Evolutionary conservation across 1,139 yeast genomes (phyloP), one percentile per base, ranked within the genome.

Genomic region (Pichia sp.): DNA sequence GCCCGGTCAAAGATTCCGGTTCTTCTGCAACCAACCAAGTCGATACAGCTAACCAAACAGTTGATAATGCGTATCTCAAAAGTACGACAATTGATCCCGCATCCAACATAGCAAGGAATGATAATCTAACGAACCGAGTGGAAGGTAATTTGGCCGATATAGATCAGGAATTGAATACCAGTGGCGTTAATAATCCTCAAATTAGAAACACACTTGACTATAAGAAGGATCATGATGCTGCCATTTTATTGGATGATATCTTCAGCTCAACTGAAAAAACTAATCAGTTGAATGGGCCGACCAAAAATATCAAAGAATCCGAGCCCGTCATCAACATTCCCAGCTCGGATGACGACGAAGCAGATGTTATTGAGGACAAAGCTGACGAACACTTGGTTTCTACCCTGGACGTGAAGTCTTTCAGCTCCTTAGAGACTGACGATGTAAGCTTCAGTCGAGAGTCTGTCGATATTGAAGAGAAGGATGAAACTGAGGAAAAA

Each of bases 391-490:
- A 38, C 8, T 26, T 46, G 8, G 47, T 38, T 13, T 50, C 54
- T 2, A 52, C 48, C 5, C 19, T 54, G 13, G 53, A 54, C 30
- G 71, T 67, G 52, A 76, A 65, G 46, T 67, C 79, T 31, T 62
- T 63, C 13, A 80, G 70, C 16, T 64, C 69, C 43, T 67, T 64
- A 8, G 57, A 49, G 15, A 23, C 50, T 41, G 51, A 49, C 6
- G 53, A 51, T 13, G 26, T 26, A 7, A 50, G 51, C 49, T 49
- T 41, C 8, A 38, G 51, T 31, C 38, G 53, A 7, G 34, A 49
- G 6, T 47, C 56, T 8, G 51, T 47, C 10, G 43, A 45, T 8
- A 8, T 36, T 23, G 51, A 34, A 2, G 11, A 47, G 31, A 41
- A 30, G 2, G 40, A 36, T 11, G 40, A 36, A 36, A 2, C 2